These are phyloP conservation scores for Drosera spatulata DNA, from an alignment of 179 eudicot genomes.

Conservation along the genomic window DNA sequence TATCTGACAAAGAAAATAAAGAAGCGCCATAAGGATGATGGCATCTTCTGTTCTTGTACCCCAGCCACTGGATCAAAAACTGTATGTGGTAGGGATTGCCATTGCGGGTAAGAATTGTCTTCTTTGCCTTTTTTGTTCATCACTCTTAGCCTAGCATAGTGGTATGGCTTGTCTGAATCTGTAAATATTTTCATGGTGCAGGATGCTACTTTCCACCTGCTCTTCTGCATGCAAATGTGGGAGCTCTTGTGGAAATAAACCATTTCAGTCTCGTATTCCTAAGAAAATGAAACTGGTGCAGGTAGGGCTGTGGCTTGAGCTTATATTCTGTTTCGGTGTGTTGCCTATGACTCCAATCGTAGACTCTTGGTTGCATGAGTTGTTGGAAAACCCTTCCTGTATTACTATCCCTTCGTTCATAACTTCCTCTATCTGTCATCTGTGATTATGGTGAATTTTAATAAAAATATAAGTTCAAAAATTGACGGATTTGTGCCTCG, in stretches of 20 bases:
- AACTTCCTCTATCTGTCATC: no score
- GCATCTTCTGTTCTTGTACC: slow-evolving; percentile 89
- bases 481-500: no score
- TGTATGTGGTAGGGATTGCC: slow-evolving; percentile 89
- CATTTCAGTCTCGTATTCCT: slow-evolving; percentile 71
- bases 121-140: slow-evolving; percentile 1
- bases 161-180: neutral
- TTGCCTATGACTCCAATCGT: neutral
- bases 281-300: slow-evolving; percentile 82
- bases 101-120: slow-evolving; percentile 65
- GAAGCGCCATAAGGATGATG: slow-evolving; percentile 87
- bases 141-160: slow-evolving; percentile 1
- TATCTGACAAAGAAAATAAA: slow-evolving; percentile 75
- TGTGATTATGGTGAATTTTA: no score
- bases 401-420: no score
- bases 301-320: slow-evolving; percentile 21
- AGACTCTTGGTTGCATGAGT: no score
- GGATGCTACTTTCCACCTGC: slow-evolving; percentile 91
- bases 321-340: neutral
- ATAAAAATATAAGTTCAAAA: no score
- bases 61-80: slow-evolving; percentile 44
- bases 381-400: neutral
- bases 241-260: slow-evolving; percentile 71
- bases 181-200: slow-evolving; percentile 17
- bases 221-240: slow-evolving; percentile 91